Conservation (phyloP, 495 filamentous ascomycete species). For the Penicillium simplicissimum region DNA sequence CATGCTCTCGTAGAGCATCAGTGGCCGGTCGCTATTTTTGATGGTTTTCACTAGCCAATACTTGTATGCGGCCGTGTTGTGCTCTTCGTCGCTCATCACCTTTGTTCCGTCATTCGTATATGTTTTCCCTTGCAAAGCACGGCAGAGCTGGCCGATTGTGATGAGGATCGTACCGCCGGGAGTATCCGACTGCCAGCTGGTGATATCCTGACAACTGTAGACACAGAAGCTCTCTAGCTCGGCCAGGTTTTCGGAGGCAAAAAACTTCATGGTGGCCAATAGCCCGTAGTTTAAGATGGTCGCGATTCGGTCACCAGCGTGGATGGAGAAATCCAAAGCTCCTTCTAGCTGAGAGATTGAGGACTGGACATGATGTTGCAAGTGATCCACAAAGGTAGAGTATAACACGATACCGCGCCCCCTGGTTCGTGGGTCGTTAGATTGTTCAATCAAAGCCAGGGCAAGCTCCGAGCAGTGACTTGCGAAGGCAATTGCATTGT, state of each 20-base stretch:
- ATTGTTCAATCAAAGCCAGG: background rate
- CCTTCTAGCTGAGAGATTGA: background rate
- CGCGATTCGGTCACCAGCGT: constrained; percentile 51
- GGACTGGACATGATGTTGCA: no score
- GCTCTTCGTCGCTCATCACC: constrained; percentile 56
- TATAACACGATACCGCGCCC: no score
- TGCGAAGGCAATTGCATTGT: constrained; percentile 68
- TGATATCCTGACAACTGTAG: constrained; percentile 72
- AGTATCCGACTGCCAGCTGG: constrained; percentile 67
- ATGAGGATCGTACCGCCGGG: constrained; percentile 71
- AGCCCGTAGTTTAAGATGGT: constrained; percentile 69
- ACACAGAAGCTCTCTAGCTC: constrained; percentile 53
- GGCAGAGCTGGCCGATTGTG: constrained; percentile 62
- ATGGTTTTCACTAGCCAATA: no score
- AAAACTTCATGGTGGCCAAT: constrained; percentile 65
- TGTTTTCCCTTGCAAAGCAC: constrained; percentile 81
- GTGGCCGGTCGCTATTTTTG: no score
- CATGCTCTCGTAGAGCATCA: no score
- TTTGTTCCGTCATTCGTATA: constrained; percentile 47
- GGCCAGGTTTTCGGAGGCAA: constrained; percentile 57
- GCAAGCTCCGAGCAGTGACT: constrained; percentile 7
- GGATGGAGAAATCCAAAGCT: constrained; percentile 4
- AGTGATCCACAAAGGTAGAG: no score
- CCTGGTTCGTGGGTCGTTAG: no score
- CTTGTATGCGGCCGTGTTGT: no score